Evolutionary conservation across 352 stramenopile genomes (phyloP), one percentile per base, ranked within the genome.

Genomic region (Elongisporangium anandrum): DNA sequence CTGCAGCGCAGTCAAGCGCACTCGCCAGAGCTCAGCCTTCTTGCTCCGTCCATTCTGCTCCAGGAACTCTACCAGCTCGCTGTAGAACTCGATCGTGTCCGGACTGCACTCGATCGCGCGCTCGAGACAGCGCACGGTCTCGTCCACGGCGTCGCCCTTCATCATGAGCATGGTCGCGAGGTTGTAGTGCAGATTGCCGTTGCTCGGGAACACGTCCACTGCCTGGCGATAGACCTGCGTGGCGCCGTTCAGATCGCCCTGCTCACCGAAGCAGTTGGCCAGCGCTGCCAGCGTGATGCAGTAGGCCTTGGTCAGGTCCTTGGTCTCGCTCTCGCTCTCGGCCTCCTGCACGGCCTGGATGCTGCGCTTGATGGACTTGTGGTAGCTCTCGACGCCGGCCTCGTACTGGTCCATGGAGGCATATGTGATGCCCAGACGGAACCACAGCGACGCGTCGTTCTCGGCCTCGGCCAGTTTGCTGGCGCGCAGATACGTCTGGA

Each of bases 181-280:
- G 60, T 91, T 91, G 63, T 77, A 91, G 29, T 88, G 75, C 61
- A 88, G 61, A 52, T 91, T 87, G 3, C 68, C 79, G 49, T 72
- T 76, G 1, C 56, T 41, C 0, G 79, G 70, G 38, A 85, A 80
- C 59, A 54, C 65, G 0, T 15, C 45, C 0, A 64, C 65, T 13
- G 75, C 81, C 22, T 75, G 61, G 54, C 70, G 56, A 63, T 84
- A 91, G 53, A 88, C 61, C 22, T 61, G 48, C 0, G 88, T 68
- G 0, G 75, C 81, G 8, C 66, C 68, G 50, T 83, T 51, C 22
- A 90, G 22, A 60, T 90, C 73, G 49, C 77, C 79, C 47, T 79
- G 54, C 50, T 86, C 77, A 8, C 76, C 81, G 48, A 72, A 79
- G 22, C 69, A 70, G 50, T 83, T 81, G 8, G 77, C 81, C 20